Evolutionary conservation across 2,329 filamentous ascomycete species (phyloP), one percentile per base, ranked within the genome.

Genomic region (Monosporascus cannonballus): DNA sequence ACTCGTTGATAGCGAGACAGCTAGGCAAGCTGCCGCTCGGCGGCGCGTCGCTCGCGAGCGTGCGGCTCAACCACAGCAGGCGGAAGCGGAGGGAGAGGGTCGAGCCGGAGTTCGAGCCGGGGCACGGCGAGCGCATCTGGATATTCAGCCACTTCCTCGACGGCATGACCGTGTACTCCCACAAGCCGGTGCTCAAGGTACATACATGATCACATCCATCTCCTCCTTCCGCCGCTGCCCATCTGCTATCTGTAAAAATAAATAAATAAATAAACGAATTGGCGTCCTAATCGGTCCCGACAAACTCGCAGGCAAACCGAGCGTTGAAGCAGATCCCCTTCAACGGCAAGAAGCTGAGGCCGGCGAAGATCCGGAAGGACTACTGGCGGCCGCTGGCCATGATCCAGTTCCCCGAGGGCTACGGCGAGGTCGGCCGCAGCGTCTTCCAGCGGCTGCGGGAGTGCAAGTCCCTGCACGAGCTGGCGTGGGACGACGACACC

Each of bases 331-430:
- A 68, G 48, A 58, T 67, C 55, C 78, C 81, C 47, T 87, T 79
- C 72, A 83, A 83, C 58, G 84, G 84, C 69, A 87, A 87, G 67
- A 86, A 88, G 69, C 76, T 80, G 47, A 79, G 81, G 58, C 83
- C 83, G 2, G 67, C 77, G 51, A 81, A 80, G 61, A 71, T 87
- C 39, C 82, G 85, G 54, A 85, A 83, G 68, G 85, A 88, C 71
- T 81, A 83, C 69, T 87, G 85, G 84, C 71, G 72, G 36, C 80
- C 81, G 6, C 71, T 87, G 61, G 83, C 82, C 49, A 69, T 77
- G 56, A 79, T 87, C 55, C 71, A 77, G 62, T 83, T 88, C 64
- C 76, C 76, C 44, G 55, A 69, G 45, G 79, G 77, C 44, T 69
- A 73, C 39, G 78, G 77, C 54, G 64, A 71, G 25, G 71, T 84